Evolutionary conservation across 768 basidiomycete genomes (phyloP).

Genomic region (Macrolepiota albuminosa): DNA sequence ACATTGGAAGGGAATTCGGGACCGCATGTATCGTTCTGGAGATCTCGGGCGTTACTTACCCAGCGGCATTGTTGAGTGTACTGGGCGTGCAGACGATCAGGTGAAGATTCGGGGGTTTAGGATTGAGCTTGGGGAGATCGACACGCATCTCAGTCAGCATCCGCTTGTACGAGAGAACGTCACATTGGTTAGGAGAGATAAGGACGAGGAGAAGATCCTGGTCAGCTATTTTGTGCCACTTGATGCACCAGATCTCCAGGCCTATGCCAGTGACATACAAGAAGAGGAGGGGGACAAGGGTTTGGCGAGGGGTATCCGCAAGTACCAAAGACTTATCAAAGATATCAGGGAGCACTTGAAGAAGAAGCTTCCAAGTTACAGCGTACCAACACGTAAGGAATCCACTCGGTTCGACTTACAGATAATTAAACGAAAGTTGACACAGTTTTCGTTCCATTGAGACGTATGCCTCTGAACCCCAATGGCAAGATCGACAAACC

Average conservation of each 20-base stretch:
- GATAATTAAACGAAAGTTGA: not conserved
- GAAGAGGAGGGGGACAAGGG: conserved; percentile 54
- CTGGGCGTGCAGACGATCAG: conserved; percentile 95
- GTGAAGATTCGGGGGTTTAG: conserved; percentile 99
- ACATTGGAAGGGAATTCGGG: conserved; percentile 93
- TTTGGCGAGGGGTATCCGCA: conserved; percentile 70
- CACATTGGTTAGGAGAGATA: conserved; percentile 92
- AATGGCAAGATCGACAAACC: conserved; percentile 99
- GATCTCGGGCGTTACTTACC: conserved; percentile 94
- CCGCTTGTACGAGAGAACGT: conserved; percentile 96
- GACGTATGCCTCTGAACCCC: conserved; percentile 95
- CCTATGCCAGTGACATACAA: conserved; percentile 62
- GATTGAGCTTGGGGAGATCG: conserved; percentile 97
- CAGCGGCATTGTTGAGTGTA: conserved; percentile 92
- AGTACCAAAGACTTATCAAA: conserved; percentile 85
- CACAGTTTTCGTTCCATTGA: conserved; percentile 89
- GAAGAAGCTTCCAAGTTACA: conserved; percentile 94
- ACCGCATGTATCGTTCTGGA: conserved; percentile 96
- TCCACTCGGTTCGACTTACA: conserved; percentile 3
- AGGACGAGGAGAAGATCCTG: conserved; percentile 98
- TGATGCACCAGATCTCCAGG: conserved; percentile 59
- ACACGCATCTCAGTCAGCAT: conserved; percentile 92
- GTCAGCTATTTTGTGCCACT: conserved; percentile 96
- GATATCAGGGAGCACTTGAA: conserved; percentile 94
- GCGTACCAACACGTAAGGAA: conserved; percentile 79